phyloP scores from a whole-genome alignment of 345 rosid genomes.

The Eucalyptus sideroxylon region DNA sequence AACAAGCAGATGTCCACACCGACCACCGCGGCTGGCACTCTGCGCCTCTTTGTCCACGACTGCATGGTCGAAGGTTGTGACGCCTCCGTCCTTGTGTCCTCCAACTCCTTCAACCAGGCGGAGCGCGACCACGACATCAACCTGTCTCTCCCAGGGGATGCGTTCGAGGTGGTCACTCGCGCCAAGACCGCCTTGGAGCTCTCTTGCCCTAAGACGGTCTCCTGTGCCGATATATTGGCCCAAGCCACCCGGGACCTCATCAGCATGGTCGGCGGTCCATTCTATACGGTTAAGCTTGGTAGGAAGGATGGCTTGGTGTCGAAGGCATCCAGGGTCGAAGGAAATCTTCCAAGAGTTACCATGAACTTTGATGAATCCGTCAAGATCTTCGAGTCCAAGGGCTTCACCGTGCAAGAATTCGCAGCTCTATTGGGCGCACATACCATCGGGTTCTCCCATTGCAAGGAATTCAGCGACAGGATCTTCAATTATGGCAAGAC shows the following conservation, averaged over 20 bases:
- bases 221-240: conserved; percentile 82
- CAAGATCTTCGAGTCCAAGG: conserved; percentile 31
- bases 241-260: conserved; percentile 74
- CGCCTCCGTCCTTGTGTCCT: conserved; percentile 51
- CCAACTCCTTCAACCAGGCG: conserved; percentile 38
- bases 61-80: conserved; percentile 79
- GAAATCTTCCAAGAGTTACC: conserved; percentile 48
- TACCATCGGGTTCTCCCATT: conserved; percentile 89
- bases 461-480: conserved; percentile 47
- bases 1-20: conserved; percentile 70
- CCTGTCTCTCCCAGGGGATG: conserved; percentile 82
- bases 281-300: conserved; percentile 59
- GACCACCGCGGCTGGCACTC: conserved; percentile 71
- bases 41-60: conserved; percentile 81
- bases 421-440: conserved; percentile 85
- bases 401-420: conserved; percentile 64
- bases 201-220: conserved; percentile 70
- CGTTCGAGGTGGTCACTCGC: conserved; percentile 62
- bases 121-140: conserved; percentile 78
- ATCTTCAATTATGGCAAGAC: conserved; percentile 9
- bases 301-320: conserved; percentile 57
- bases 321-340: conserved; percentile 22
- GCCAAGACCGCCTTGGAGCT: conserved; percentile 89
- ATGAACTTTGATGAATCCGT: conserved; percentile 33
- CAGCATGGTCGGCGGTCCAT: conserved; percentile 61